A percentile compares a stretch with the other conserved stretches of the same genome.
These are phyloP conservation scores for Pythium apleroticum DNA, from an alignment of 352 stramenopile species.

Conservation along the genomic window DNA sequence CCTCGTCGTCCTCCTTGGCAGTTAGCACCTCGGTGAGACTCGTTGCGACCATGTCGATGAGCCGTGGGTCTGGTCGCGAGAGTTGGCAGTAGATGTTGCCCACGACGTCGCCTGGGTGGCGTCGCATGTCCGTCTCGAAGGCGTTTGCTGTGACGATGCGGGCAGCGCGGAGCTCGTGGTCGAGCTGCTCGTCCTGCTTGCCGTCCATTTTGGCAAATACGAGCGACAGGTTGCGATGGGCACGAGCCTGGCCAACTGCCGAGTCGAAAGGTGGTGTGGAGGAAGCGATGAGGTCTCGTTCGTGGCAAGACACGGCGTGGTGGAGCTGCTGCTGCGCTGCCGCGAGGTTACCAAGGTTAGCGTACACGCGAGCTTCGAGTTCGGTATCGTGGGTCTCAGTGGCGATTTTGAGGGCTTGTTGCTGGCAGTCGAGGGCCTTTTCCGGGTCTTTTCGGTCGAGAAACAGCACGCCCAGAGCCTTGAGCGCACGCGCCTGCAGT, in stretches of 20 bases:
- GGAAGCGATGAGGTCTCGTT: conserved; percentile 53
- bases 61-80: conserved; percentile 32
- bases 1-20: conserved; percentile 22
- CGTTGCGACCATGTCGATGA: conserved; percentile 38
- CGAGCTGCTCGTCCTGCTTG: conserved; percentile 21
- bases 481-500: conserved; percentile 56
- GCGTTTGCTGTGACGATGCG: conserved; percentile 28
- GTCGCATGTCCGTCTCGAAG: conserved; percentile 53
- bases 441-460: conserved; percentile 44
- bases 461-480: conserved; percentile 63
- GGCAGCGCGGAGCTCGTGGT: conserved; percentile 28
- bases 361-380: conserved; percentile 71
- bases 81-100: conserved; percentile 75
- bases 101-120: conserved; percentile 39
- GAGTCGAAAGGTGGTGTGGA: conserved; percentile 41
- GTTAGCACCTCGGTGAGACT: conserved; percentile 38
- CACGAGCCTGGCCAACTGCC: conserved; percentile 48
- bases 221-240: conserved; percentile 70
- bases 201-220: conserved; percentile 51
- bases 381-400: conserved; percentile 49
- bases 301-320: conserved; percentile 60
- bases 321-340: conserved; percentile 48
- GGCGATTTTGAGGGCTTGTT: conserved; percentile 60
- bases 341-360: conserved; percentile 77
- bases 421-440: conserved; percentile 53